Evolutionary conservation across 2,329 filamentous ascomycete genomes (phyloP), one percentile per base, ranked within the genome.

Genomic region (Aspergillus phoenicis): DNA sequence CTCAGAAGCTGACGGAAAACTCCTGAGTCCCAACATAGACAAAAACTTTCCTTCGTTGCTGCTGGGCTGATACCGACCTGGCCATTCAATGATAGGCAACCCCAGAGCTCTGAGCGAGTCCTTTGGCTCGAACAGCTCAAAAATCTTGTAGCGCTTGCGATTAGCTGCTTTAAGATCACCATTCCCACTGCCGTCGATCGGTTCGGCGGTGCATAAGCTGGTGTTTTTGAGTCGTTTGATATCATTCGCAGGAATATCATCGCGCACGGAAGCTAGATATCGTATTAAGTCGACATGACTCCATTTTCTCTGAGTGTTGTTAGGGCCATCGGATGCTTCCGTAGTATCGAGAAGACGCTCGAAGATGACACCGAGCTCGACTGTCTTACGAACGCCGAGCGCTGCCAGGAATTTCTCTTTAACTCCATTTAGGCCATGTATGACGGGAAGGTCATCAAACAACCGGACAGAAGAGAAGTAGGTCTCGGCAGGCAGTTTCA

Each of bases 391-490:
- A 26, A 99, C 93, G 3, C 95, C 94, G 33, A 99, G 81, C 2
- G 91, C 86, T 2, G 85, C 80, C 47, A 99, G 78, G 63, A 99
- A 91, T 73, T 96, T 97, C 49, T 98, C 94, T 73, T 97, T 98
- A 11, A 97, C 85, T 33, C 88, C 86, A 43, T 89, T 87, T 47
- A 93, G 87, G 11, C 86, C 87, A 65, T 89, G 86, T 1, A 98
- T 87, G 11, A 89, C 88, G 0, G 95, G 93, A 15, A 99, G 81
- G 73, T 99, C 95, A 63, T 97, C 93, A 71, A 99, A 99, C 0
- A 99, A 81, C 73, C 92, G 95, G 39, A 99, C 95, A n/a, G 87
- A 90, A 2, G 91, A 87, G 71, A 99, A 97, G 75, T 97, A 99
- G 0, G 95, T 89, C 66, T 98, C 93, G 3, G 82, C 79, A 4